Conservation (phyloP, 768 basidiomycete species). For the Amanita thiersii region DNA sequence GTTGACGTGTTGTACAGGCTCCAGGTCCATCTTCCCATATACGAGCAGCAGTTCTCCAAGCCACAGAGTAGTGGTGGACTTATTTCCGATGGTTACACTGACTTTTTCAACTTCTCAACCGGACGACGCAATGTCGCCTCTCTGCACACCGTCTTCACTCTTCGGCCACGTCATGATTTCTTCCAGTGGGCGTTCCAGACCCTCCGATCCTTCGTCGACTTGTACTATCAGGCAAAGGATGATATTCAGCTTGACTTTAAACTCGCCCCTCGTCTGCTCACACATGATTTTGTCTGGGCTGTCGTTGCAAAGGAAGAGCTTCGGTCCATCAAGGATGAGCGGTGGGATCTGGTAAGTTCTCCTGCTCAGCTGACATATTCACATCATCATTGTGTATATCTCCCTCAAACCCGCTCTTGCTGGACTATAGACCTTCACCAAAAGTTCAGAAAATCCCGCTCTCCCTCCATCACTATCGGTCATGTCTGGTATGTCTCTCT, state of each 20-base stretch:
- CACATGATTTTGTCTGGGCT: conserved; percentile 74
- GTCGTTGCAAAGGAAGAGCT: conserved; percentile 78
- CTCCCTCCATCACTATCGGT: conserved; percentile 59
- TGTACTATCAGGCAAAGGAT: conserved; percentile 66
- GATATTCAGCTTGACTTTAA: conserved; percentile 75
- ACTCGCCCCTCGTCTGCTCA: conserved; percentile 40
- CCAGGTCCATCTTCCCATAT: conserved; percentile 46
- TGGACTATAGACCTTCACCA: conserved; percentile 65
- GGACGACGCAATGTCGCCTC: conserved; percentile 72
- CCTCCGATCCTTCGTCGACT: conserved; percentile 59
- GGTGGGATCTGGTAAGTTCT: conserved; percentile 89
- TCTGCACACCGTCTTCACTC: conserved; percentile 71
- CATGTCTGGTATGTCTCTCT: conserved; percentile 57
- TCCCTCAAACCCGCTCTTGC: not conserved
- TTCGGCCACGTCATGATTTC: conserved; percentile 81
- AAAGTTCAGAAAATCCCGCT: conserved; percentile 55
- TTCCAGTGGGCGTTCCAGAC: conserved; percentile 57
- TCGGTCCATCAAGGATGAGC: conserved; percentile 50
- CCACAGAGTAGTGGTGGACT: conserved; percentile 46
- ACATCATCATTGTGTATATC: conserved; percentile 1
- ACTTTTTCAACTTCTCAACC: conserved; percentile 83
- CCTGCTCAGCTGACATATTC: too few relatives aligned
- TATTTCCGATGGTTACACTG: conserved; percentile 61
- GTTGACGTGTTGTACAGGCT: conserved; percentile 36
- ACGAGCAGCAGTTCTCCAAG: conserved; percentile 67